Conservation (phyloP, 169 alveolate genomes). For the Plasmodium relictum region DNA sequence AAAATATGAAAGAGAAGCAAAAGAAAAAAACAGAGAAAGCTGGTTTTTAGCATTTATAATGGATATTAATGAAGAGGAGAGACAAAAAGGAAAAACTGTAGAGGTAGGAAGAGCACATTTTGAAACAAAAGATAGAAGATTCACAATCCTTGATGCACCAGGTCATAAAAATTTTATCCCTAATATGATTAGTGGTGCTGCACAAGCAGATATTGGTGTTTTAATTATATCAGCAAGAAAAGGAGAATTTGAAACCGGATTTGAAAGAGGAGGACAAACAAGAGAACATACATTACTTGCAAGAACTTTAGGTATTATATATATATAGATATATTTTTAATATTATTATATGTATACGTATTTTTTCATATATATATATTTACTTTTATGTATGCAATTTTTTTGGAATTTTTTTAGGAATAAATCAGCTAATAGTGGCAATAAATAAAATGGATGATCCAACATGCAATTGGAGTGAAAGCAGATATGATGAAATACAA, state of each 20-base stretch:
- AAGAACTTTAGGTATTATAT: constrained; percentile 91
- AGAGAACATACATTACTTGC: constrained; percentile 99
- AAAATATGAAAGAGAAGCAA: constrained; percentile 98
- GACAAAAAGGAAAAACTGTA: constrained; percentile 98
- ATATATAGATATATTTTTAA: background rate
- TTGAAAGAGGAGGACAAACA: constrained; percentile 99
- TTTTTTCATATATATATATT: background rate
- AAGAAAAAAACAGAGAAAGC: constrained; percentile 97
- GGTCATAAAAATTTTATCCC: constrained; percentile 99
- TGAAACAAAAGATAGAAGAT: constrained; percentile 94
- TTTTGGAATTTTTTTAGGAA: constrained; percentile 87
- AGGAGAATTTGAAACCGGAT: constrained; percentile 99
- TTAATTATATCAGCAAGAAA: constrained; percentile 96
- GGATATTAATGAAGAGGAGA: constrained; percentile 99
- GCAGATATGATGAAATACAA: constrained; percentile 89
- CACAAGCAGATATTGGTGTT: constrained; percentile 99
- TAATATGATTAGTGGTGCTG: constrained; percentile 99
- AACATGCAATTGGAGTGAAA: constrained; percentile 96
- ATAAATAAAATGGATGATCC: constrained; percentile 99
- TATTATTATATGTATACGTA: background rate
- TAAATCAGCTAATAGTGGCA: constrained; percentile 96
- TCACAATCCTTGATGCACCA: constrained; percentile 99
- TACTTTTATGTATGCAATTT: background rate
- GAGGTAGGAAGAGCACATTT: constrained; percentile 99
- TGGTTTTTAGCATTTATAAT: constrained; percentile 99